Evolutionary conservation across 2,329 filamentous ascomycete genomes (phyloP).

Genomic region (Thielaviopsis populi): DNA sequence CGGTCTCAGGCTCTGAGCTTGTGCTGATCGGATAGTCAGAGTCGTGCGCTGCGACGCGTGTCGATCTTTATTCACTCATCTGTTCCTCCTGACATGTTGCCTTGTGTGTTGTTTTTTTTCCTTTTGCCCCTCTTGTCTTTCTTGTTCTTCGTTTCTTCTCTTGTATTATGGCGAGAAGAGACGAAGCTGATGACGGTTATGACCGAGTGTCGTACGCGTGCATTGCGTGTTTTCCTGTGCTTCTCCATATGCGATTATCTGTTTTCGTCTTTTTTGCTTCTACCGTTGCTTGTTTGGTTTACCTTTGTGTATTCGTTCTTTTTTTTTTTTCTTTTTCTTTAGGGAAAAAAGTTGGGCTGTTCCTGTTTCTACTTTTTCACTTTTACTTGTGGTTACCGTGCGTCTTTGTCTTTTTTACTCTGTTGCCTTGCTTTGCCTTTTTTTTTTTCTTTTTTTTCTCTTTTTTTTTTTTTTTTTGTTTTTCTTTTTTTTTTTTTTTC

Average conservation of each 20-base stretch:
- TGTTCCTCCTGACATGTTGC: background rate
- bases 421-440: background rate
- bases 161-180: background rate
- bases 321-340: background rate
- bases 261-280: background rate
- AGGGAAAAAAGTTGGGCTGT: background rate
- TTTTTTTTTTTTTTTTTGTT: background rate
- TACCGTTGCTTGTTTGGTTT: background rate
- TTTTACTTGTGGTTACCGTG: background rate
- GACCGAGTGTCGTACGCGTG: background rate
- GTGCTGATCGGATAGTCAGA: background rate
- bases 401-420: background rate
- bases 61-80: background rate
- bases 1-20: background rate
- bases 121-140: too few species aligned
- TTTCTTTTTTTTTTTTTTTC: background rate
- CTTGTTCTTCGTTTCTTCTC: background rate
- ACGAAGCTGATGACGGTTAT: slow-evolving; percentile 8
- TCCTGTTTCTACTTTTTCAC: background rate
- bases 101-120: background rate
- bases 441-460: background rate
- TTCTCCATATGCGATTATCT: background rate
- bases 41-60: background rate
- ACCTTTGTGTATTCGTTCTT: background rate
- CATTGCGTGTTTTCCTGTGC: background rate